Percentiles rank a stretch among this genome's conserved stretches.
These are phyloP conservation scores for Candida sanyaensis DNA, from an alignment of 1,139 yeast species.

Conservation along the genomic window DNA sequence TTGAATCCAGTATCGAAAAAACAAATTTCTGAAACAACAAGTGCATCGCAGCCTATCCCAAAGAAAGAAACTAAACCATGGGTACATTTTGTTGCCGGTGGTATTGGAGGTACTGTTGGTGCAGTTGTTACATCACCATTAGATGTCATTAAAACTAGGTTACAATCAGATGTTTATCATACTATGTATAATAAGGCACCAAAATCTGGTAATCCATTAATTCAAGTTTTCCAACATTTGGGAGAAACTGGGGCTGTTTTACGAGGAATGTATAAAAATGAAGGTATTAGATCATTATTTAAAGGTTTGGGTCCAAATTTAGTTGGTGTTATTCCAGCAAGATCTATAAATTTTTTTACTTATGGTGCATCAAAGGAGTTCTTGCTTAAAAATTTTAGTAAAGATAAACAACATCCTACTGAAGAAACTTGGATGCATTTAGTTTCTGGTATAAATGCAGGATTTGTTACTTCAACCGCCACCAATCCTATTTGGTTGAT, in stretches of 20 bases:
- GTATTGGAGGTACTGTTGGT: conserved; percentile 97
- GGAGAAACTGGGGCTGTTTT: conserved; percentile 80
- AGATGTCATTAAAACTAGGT: conserved; percentile 93
- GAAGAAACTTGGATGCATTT: conserved; percentile 83
- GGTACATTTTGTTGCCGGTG: conserved; percentile 99
- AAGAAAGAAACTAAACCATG: conserved; percentile 61
- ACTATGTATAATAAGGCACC: conserved; percentile 41
- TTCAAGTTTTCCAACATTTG: conserved; percentile 66
- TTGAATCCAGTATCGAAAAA: conserved; percentile 6
- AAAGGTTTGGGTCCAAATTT: conserved; percentile 95
- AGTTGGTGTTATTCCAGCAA: conserved; percentile 98
- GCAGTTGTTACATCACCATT: conserved; percentile 92
- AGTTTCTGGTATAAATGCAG: conserved; percentile 88
- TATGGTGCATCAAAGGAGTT: conserved; percentile 89
- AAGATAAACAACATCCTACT: neutral
- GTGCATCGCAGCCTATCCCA: neutral
- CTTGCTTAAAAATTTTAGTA: conserved; percentile 53
- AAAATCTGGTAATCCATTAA: conserved; percentile 39
- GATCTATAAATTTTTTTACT: conserved; percentile 95
- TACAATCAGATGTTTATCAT: conserved; percentile 82
- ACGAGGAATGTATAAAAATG: conserved; percentile 64
- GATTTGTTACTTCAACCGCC: conserved; percentile 94
- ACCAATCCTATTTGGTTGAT: conserved; percentile 99
- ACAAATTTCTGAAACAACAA: neutral
- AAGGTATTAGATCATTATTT: conserved; percentile 85